These are phyloP conservation scores for Erythrophleum fordii DNA, from an alignment of 306 rosid species.

Conservation along the genomic window DNA sequence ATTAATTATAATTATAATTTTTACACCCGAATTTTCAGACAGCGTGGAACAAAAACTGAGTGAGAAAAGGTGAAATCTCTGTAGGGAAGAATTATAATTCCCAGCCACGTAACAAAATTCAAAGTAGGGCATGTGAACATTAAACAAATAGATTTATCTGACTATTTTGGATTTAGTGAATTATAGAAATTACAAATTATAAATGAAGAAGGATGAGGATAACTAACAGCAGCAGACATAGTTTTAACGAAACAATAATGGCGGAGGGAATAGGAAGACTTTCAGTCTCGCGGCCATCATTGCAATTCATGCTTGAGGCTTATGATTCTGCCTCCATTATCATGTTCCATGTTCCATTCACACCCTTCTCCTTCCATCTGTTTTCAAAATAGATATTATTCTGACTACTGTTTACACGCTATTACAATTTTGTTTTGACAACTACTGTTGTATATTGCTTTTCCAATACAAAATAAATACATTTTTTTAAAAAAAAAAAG, in stretches of 20 bases:
- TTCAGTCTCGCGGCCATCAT: conserved; percentile 34
- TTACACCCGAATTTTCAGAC: neutral
- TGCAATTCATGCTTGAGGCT: conserved; percentile 33
- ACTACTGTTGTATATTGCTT: too few species aligned
- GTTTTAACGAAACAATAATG: conserved; percentile 17
- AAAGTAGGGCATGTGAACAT: conserved; percentile 4
- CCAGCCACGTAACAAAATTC: neutral
- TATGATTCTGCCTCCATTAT: conserved; percentile 49
- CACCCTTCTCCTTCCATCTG: conserved; percentile 9
- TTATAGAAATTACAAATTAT: neutral
- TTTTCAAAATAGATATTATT: too few species aligned
- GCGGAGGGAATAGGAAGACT: neutral
- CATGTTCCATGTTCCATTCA: conserved; percentile 28
- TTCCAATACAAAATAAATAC: too few species aligned
- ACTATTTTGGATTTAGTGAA: conserved; percentile 18
- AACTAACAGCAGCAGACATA: neutral
- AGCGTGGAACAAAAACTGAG: neutral
- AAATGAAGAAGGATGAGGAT: neutral
- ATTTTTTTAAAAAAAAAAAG: too few species aligned
- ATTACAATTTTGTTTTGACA: neutral
- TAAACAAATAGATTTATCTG: neutral
- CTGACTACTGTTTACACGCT: neutral
- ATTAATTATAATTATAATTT: neutral
- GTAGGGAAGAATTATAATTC: neutral
- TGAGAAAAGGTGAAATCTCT: neutral